Conservation (phyloP, 805 yeast genomes). For the Wickerhamiella lipophila region DNA sequence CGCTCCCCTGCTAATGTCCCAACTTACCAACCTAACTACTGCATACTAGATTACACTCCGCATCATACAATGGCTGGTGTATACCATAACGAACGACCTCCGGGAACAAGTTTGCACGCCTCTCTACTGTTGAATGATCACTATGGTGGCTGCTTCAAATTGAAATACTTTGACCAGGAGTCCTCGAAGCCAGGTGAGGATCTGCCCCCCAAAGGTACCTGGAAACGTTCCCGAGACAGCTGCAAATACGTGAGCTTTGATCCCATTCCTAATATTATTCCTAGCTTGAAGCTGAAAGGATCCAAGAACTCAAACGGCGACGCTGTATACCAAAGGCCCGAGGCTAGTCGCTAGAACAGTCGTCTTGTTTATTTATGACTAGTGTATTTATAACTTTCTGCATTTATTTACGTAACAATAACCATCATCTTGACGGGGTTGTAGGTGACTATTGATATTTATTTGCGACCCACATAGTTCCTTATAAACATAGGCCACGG, state of each 20-base stretch:
- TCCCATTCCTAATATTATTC: background rate
- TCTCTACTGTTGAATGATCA: background rate
- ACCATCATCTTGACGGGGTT: too few species aligned
- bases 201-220: background rate
- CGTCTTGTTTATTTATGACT: background rate
- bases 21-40: background rate
- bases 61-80: background rate
- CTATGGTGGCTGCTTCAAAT: background rate
- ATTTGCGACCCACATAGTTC: too few species aligned
- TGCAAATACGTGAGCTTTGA: constrained; percentile 1
- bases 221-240: background rate
- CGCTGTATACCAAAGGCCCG: background rate
- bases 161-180: background rate
- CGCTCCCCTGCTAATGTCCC: background rate
- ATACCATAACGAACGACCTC: background rate
- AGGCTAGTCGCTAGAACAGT: background rate
- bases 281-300: background rate
- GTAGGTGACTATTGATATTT: too few species aligned
- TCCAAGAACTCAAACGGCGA: background rate
- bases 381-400: background rate
- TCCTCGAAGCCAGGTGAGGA: background rate
- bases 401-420: too few species aligned
- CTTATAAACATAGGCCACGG: too few species aligned
- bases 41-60: background rate
- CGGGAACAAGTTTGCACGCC: background rate